These are phyloP conservation scores for Pythium phragmitis DNA, from an alignment of 352 stramenopile genomes.

Conservation along the genomic window DNA sequence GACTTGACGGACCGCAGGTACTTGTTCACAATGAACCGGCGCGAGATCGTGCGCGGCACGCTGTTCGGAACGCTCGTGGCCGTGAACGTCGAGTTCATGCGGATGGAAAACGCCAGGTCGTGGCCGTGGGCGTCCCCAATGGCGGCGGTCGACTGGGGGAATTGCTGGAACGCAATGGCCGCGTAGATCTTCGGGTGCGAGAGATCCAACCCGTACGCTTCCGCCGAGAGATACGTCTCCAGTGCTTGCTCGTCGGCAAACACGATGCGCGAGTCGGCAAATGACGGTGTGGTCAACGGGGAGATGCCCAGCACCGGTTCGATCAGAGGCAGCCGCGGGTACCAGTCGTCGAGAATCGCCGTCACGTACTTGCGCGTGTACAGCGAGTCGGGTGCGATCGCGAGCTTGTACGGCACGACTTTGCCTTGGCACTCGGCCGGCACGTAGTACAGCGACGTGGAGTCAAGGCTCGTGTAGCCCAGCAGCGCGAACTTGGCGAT, in stretches of 20 bases:
- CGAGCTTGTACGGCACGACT: conserved; percentile 72
- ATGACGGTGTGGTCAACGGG: conserved; percentile 48
- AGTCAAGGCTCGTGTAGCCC: conserved; percentile 44
- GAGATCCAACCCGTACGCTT: conserved; percentile 49
- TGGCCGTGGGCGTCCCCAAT: conserved; percentile 41
- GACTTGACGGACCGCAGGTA: conserved; percentile 28
- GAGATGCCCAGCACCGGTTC: conserved; percentile 38
- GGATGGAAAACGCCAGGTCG: conserved; percentile 58
- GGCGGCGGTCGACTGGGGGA: conserved; percentile 28
- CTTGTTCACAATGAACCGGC: conserved; percentile 20
- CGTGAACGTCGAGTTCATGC: conserved; percentile 60
- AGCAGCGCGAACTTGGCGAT: conserved; percentile 48
- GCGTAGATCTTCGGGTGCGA: conserved; percentile 64
- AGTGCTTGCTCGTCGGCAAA: conserved; percentile 55
- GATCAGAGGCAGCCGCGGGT: conserved; percentile 56
- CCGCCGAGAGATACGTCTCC: conserved; percentile 50
- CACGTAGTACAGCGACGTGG: conserved; percentile 39
- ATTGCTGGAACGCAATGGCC: conserved; percentile 58
- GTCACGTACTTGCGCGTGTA: conserved; percentile 73
- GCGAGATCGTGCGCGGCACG: conserved; percentile 44
- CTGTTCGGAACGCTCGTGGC: conserved; percentile 32
- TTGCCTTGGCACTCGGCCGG: conserved; percentile 46
- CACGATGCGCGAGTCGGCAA: conserved; percentile 53
- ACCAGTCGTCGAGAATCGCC: conserved; percentile 44
- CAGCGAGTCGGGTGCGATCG: conserved; percentile 60